Conservation (phyloP, 2,329 filamentous ascomycete genomes). For the Claviceps purpurea region DNA sequence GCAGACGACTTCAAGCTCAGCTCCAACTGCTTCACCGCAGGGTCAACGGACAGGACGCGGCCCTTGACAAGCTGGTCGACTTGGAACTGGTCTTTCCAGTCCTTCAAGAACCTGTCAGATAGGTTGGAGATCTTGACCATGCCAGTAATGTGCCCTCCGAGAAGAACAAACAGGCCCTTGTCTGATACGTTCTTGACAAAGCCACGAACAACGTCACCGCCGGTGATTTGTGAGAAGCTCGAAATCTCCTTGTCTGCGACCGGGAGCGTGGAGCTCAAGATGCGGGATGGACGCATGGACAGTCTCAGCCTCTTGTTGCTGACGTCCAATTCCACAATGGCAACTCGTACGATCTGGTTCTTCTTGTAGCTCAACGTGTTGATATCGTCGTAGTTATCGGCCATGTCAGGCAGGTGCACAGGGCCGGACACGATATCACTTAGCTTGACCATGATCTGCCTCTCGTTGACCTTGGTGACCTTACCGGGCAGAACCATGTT, state of each 20-base stretch:
- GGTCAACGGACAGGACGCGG: conserved; percentile 62
- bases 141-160: conserved; percentile 70
- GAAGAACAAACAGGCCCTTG: conserved; percentile 73
- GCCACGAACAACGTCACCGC: conserved; percentile 71
- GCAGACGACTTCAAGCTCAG: conserved; percentile 79
- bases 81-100: conserved; percentile 86
- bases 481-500: conserved; percentile 74
- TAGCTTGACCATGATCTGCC: conserved; percentile 73
- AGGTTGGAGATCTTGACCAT: conserved; percentile 79
- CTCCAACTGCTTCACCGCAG: conserved; percentile 57
- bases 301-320: conserved; percentile 75
- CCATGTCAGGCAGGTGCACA: conserved; percentile 69
- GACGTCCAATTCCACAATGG: conserved; percentile 64
- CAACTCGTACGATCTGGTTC: conserved; percentile 81
- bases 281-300: conserved; percentile 74
- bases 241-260: conserved; percentile 72
- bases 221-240: conserved; percentile 53
- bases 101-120: conserved; percentile 82
- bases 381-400: conserved; percentile 73
- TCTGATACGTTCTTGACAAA: conserved; percentile 86
- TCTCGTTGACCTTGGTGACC: conserved; percentile 75
- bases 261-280: conserved; percentile 71
- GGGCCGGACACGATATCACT: conserved; percentile 68
- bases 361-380: conserved; percentile 64
- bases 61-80: conserved; percentile 84